phyloP scores from a whole-genome alignment of 768 basidiomycete genomes.

The Kwoniella europaea region DNA sequence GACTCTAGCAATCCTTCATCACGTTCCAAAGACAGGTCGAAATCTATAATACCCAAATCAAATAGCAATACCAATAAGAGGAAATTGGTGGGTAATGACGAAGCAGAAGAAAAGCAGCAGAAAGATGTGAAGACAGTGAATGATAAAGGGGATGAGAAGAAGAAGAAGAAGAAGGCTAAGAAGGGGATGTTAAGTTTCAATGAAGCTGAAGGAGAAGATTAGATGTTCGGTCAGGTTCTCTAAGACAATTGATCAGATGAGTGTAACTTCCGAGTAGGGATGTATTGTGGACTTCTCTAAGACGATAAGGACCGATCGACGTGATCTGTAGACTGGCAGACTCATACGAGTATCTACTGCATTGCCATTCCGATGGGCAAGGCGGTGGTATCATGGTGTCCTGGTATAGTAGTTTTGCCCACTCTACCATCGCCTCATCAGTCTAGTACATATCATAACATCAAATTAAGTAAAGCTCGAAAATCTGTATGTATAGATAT shows the following conservation, averaged over 20 bases:
- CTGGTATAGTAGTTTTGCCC: neutral
- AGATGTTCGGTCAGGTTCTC: neutral
- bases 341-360: too few relatives aligned
- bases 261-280: too few relatives aligned
- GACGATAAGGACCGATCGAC: too few relatives aligned
- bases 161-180: conserved; percentile 58
- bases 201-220: conserved; percentile 51
- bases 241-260: neutral
- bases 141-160: conserved; percentile 30
- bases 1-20: conserved; percentile 6
- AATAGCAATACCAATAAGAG: conserved; percentile 47
- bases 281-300: too few relatives aligned
- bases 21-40: conserved; percentile 18
- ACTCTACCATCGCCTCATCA: neutral
- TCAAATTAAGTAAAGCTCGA: too few relatives aligned
- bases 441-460: neutral
- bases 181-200: conserved; percentile 59
- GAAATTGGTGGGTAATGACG: conserved; percentile 44
- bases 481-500: neutral
- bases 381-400: too few relatives aligned
- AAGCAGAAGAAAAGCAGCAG: conserved; percentile 20
- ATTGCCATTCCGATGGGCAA: too few relatives aligned
- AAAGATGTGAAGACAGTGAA: conserved; percentile 1
- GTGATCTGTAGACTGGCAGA: too few relatives aligned
- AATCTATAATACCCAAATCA: conserved; percentile 23